A percentile compares a stretch with the other conserved stretches of the same genome.
These are phyloP conservation scores for Scheffersomyces segobiensis DNA, from an alignment of 1,139 yeast species.

Conservation along the genomic window DNA sequence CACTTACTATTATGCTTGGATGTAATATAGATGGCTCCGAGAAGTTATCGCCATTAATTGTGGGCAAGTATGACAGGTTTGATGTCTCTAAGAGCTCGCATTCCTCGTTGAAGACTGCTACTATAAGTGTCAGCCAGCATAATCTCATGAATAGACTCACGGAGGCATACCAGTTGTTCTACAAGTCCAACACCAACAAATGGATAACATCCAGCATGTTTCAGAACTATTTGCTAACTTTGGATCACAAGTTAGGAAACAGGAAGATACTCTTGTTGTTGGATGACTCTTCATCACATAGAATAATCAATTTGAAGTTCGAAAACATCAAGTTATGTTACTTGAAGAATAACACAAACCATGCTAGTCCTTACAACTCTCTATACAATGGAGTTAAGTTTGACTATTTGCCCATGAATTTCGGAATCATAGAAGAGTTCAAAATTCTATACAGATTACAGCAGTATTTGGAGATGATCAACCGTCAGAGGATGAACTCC, in stretches of 20 bases:
- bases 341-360: constrained; percentile 41
- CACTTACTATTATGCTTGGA: constrained; percentile 63
- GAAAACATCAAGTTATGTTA: constrained; percentile 50
- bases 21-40: constrained; percentile 65
- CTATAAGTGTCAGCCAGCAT: constrained; percentile 21
- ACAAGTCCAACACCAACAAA: constrained; percentile 61
- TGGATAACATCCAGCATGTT: constrained; percentile 69
- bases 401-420: constrained; percentile 61
- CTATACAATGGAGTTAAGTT: constrained; percentile 38
- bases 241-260: constrained; percentile 54
- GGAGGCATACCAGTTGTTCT: constrained; percentile 51
- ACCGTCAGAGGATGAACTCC: constrained; percentile 33
- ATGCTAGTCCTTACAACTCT: constrained; percentile 40
- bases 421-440: constrained; percentile 66
- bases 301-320: constrained; percentile 58
- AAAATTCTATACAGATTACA: constrained; percentile 58
- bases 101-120: constrained; percentile 26
- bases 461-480: constrained; percentile 55
- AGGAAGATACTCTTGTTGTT: constrained; percentile 56
- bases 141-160: constrained; percentile 48
- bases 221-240: constrained; percentile 58
- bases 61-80: constrained; percentile 61
- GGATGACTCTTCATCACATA: constrained; percentile 65
- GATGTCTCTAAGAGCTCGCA: constrained; percentile 40
- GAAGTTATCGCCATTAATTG: constrained; percentile 58